These are phyloP conservation scores for Globisporangium heterothallicum DNA, from an alignment of 352 stramenopile species.

Conservation along the genomic window DNA sequence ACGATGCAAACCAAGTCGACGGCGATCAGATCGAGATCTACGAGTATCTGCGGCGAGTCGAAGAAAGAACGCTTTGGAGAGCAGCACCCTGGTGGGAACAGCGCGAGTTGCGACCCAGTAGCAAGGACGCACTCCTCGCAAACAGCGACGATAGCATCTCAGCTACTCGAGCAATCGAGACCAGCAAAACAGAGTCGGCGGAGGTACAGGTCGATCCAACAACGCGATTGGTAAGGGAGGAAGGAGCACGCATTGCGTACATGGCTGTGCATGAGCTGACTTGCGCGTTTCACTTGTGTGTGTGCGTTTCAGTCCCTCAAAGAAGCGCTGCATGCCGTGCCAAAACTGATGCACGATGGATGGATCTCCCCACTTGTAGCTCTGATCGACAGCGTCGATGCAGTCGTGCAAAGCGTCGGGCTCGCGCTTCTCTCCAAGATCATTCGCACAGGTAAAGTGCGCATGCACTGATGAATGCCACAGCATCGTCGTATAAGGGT, in stretches of 20 bases:
- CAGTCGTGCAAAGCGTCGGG: constrained; percentile 34
- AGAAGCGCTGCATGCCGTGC: constrained; percentile 45
- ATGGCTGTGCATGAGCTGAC: too few species aligned
- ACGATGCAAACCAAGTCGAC: constrained; percentile 19
- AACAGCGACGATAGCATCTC: too few species aligned
- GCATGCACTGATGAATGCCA: neutral
- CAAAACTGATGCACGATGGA: constrained; percentile 50
- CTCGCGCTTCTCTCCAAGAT: constrained; percentile 52
- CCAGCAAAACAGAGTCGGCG: constrained; percentile 10
- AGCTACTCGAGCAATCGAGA: too few species aligned
- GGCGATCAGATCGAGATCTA: constrained; percentile 39
- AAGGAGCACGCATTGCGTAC: constrained; percentile 9
- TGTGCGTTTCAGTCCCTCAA: constrained; percentile 25
- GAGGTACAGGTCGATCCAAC: constrained; percentile 9
- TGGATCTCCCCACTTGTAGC: constrained; percentile 65
- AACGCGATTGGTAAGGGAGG: constrained; percentile 19
- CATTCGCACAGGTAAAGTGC: constrained; percentile 32
- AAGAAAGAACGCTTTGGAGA: constrained; percentile 41
- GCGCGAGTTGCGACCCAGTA: constrained; percentile 3
- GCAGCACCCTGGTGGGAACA: constrained; percentile 29
- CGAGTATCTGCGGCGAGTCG: constrained; percentile 31
- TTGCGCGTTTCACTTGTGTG: too few species aligned
- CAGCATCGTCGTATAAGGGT: too few species aligned
- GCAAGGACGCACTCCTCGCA: too few species aligned
- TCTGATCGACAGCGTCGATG: constrained; percentile 44